Evolutionary conservation across 23 red algal species (phyloP).

Genomic region (Gracilaria caudata): DNA sequence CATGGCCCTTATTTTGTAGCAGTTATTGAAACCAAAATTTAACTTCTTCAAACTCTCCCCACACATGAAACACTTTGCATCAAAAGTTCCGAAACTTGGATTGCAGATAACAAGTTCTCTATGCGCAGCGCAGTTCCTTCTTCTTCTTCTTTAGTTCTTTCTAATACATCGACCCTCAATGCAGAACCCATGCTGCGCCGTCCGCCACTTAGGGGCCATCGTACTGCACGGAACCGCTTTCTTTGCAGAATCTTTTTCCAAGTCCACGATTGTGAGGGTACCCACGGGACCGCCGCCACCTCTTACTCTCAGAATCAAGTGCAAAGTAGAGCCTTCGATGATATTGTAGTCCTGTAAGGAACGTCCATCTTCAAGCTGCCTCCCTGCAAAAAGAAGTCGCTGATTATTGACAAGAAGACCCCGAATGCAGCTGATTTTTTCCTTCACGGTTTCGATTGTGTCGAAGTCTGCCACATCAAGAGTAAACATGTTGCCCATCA

Average conservation of each 20-base stretch:
- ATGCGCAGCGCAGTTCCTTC: not conserved
- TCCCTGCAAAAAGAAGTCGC: conserved; percentile 78
- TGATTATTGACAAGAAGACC: conserved; percentile 84
- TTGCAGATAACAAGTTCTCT: not conserved
- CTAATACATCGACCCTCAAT: not conserved
- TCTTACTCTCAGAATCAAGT: conserved; percentile 79
- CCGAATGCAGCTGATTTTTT: conserved; percentile 86
- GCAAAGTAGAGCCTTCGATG: conserved; percentile 78
- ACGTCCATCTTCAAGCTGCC: conserved; percentile 87
- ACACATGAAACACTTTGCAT: not conserved
- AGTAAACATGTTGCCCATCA: conserved; percentile 71
- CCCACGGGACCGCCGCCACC: conserved; percentile 28
- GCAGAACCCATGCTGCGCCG: not conserved
- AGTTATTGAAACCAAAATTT: not conserved
- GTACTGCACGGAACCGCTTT: not conserved
- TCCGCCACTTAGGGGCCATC: not conserved
- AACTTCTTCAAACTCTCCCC: not conserved
- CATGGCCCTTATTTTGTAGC: not conserved
- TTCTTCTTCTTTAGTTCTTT: no score
- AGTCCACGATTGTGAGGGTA: not conserved
- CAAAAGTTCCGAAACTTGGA: not conserved
- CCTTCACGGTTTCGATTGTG: conserved; percentile 87
- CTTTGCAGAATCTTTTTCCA: not conserved
- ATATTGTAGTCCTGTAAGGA: conserved; percentile 91
- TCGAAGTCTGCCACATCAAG: conserved; percentile 83